These are phyloP conservation scores for sorghum (Sorghum bicolor) DNA, from an alignment of 176 grass and related monocot species.

Conservation along the genomic window Sorghum_bicolor_NCBIv3 NC_012874.2:68204001-68204500, in stretches of 20 bases:
- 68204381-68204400: slow-evolving; percentile 18
- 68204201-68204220: slow-evolving; percentile 77
- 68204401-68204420: slow-evolving; percentile 56
- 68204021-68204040: slow-evolving; percentile 33
- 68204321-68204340: neutral
- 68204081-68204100: slow-evolving; percentile 54
- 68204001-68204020: slow-evolving; percentile 67
- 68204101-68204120: slow-evolving; percentile 31
- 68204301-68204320: slow-evolving; percentile 49
- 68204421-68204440: slow-evolving; percentile 43
- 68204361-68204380: slow-evolving; percentile 22
- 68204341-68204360: neutral
- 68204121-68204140: neutral
- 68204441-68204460: slow-evolving; percentile 17
- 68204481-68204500: neutral
- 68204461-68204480: neutral
- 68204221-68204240: slow-evolving; percentile 62
- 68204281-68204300: slow-evolving; percentile 36
- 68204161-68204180: slow-evolving; percentile 41
- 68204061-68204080: slow-evolving; percentile 20
- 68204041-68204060: slow-evolving; percentile 31
- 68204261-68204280: slow-evolving; percentile 55
- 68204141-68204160: neutral
- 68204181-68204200: slow-evolving; percentile 70
- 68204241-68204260: slow-evolving; percentile 56